A percentile compares a stretch with the other conserved stretches of the same genome.
Evolutionary conservation across 1,284 basidiomycete species (phyloP).

Genomic region (Coniferiporia weirii): DNA sequence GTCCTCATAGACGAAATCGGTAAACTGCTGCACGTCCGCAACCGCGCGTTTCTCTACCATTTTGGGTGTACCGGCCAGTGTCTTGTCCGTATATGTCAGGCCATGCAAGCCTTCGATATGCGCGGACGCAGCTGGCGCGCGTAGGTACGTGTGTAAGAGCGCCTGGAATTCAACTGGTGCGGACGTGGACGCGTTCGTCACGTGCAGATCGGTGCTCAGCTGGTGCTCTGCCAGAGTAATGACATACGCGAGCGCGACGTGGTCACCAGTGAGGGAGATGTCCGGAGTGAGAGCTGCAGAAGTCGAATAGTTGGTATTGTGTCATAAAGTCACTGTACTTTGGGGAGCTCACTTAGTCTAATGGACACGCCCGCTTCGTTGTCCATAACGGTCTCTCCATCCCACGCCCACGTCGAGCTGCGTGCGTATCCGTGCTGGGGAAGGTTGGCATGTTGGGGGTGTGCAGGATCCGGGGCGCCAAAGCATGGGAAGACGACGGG

Average conservation of each 20-base stretch:
- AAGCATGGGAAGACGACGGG: conserved; percentile 85
- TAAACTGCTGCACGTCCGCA: conserved; percentile 60
- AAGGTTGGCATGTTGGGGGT: conserved; percentile 66
- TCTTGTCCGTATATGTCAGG: conserved; percentile 73
- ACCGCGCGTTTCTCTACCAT: conserved; percentile 58
- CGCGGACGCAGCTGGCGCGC: conserved; percentile 57
- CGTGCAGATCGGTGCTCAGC: conserved; percentile 74
- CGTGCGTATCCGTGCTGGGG: conserved; percentile 84
- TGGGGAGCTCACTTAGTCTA: conserved; percentile 52
- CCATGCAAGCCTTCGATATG: conserved; percentile 56
- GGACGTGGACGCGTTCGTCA: conserved; percentile 59
- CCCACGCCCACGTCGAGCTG: conserved; percentile 65
- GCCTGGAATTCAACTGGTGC: conserved; percentile 76
- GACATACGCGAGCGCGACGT: conserved; percentile 69
- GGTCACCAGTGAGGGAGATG: conserved; percentile 50
- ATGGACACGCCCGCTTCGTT: conserved; percentile 68
- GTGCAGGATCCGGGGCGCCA: conserved; percentile 49
- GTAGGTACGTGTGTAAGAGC: conserved; percentile 81
- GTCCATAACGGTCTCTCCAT: conserved; percentile 55
- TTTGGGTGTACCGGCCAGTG: conserved; percentile 41
- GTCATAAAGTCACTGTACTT: background rate
- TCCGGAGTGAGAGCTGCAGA: conserved; percentile 57
- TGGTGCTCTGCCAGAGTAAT: conserved; percentile 74
- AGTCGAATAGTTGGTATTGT: conserved; percentile 3
- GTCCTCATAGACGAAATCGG: conserved; percentile 73